phyloP scores from a whole-genome alignment of 2,329 filamentous ascomycete genomes.

The Graphium sp. region DNA sequence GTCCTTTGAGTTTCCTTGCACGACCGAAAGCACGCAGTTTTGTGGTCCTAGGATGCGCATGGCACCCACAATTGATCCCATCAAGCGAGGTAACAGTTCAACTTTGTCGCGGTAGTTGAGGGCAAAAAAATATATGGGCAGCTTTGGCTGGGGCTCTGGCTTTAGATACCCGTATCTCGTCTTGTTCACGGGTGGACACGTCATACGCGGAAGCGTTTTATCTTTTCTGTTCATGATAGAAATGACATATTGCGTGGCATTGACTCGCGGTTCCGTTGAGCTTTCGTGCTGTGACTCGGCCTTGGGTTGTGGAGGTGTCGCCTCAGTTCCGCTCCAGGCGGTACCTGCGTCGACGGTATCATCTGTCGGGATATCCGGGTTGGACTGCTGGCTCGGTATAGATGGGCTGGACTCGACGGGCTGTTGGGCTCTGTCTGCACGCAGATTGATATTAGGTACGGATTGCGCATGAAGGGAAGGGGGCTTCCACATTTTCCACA shows the following conservation, averaged over 20 bases:
- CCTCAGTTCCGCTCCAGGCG: too few relatives aligned
- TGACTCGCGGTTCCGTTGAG: too few relatives aligned
- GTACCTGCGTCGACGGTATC: too few relatives aligned
- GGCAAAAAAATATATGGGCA: slow-evolving; percentile 29
- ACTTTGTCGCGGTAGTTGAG: slow-evolving; percentile 29
- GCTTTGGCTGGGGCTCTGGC: background rate
- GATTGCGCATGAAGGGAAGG: too few relatives aligned
- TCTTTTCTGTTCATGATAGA: slow-evolving; percentile 1
- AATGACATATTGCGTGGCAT: slow-evolving; percentile 1
- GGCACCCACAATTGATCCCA: slow-evolving; percentile 31
- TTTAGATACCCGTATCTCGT: slow-evolving; percentile 10
- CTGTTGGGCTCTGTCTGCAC: too few relatives aligned
- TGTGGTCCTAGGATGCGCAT: slow-evolving; percentile 29
- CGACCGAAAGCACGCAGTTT: slow-evolving; percentile 32
- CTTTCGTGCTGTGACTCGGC: too few relatives aligned
- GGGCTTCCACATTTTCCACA: too few relatives aligned
- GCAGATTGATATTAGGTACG: too few relatives aligned
- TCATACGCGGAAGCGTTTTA: background rate
- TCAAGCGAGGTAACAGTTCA: slow-evolving; percentile 26
- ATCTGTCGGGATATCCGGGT: too few relatives aligned
- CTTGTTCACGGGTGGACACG: slow-evolving; percentile 2
- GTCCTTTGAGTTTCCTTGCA: slow-evolving; percentile 37
- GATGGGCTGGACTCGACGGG: too few relatives aligned
- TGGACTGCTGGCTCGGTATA: too few relatives aligned
- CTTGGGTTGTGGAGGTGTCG: too few relatives aligned